Evolutionary conservation across 2,329 filamentous ascomycete species (phyloP).

Genomic region (Neocatenulostroma microsporum): DNA sequence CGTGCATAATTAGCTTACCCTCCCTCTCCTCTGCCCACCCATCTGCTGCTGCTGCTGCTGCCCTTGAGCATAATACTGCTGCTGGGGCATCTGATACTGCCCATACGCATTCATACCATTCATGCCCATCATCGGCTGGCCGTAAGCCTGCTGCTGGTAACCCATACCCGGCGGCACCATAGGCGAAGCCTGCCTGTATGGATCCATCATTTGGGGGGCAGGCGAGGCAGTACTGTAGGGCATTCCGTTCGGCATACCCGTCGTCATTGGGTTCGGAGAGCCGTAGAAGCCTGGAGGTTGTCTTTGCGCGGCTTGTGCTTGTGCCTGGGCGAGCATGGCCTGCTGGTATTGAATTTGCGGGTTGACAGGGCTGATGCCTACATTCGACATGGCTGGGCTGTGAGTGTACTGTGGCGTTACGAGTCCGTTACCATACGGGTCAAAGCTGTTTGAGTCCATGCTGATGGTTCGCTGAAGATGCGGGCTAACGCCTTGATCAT

Average conservation of each 20-base stretch:
- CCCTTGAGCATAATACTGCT: conserved; percentile 15
- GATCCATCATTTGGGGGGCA: conserved; percentile 31
- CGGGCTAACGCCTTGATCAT: conserved; percentile 31
- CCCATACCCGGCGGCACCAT: conserved; percentile 34
- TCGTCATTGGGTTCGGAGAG: conserved; percentile 11
- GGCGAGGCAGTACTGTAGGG: conserved; percentile 21
- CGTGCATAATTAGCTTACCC: conserved; percentile 10
- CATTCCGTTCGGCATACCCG: conserved; percentile 16
- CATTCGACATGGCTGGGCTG: conserved; percentile 30
- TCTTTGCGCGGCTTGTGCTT: conserved; percentile 14
- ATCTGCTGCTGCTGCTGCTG: conserved; percentile 15
- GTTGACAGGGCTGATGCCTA: conserved; percentile 26
- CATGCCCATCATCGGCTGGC: conserved; percentile 22
- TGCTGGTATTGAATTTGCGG: conserved; percentile 51
- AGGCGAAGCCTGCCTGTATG: conserved; percentile 36
- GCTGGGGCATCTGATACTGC: conserved; percentile 19
- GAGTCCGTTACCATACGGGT: conserved; percentile 36
- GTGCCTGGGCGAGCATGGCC: conserved; percentile 40
- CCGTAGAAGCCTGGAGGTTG: conserved; percentile 26
- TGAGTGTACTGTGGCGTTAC: conserved; percentile 30
- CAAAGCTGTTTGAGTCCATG: conserved; percentile 43
- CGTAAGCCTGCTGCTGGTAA: conserved; percentile 20
- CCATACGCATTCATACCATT: conserved; percentile 16
- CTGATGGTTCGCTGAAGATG: conserved; percentile 39
- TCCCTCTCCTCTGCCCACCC: conserved; percentile 12